Conservation (phyloP, 2,329 filamentous ascomycete species). For the Aspergillus ibericus region DNA sequence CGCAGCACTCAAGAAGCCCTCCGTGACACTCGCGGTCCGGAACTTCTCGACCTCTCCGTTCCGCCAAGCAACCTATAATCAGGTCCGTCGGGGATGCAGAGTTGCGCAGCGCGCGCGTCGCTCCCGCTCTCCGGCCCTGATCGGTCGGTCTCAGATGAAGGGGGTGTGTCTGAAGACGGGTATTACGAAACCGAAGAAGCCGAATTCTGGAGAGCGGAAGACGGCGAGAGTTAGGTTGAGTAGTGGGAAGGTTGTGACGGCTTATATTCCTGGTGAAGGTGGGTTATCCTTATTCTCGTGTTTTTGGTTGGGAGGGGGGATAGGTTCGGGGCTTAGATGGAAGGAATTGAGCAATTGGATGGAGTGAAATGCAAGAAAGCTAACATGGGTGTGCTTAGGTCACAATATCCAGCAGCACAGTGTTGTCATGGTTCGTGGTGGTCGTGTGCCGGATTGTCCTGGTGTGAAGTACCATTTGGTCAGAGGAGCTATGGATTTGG, state of each 20-base stretch:
- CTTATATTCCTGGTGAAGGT: conserved; percentile 94
- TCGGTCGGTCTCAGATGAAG: conserved; percentile 77
- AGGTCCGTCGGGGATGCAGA: conserved; percentile 75
- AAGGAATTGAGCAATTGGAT: too few relatives aligned
- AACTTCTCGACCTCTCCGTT: conserved; percentile 60
- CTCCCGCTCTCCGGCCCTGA: conserved; percentile 81
- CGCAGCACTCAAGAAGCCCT: neutral
- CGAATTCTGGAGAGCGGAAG: conserved; percentile 96
- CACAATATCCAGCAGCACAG: conserved; percentile 99
- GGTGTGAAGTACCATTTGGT: conserved; percentile 96
- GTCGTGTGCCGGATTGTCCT: conserved; percentile 92
- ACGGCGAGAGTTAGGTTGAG: conserved; percentile 88
- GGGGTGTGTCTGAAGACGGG: conserved; percentile 94
- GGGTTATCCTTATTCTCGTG: conserved; percentile 18
- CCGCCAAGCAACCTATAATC: conserved; percentile 67
- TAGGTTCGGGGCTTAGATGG: neutral
- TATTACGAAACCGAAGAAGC: conserved; percentile 95
- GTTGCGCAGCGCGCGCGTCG: conserved; percentile 78
- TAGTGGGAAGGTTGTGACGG: conserved; percentile 81
- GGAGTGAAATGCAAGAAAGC: neutral
- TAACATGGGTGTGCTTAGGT: conserved; percentile 46
- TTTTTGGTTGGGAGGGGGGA: neutral
- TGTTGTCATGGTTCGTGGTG: conserved; percentile 92
- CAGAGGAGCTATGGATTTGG: conserved; percentile 87
- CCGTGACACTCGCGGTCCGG: conserved; percentile 27